A percentile compares a stretch with the other conserved stretches of the same genome.
These are phyloP conservation scores for Penicillium riverlandense DNA, from an alignment of 495 filamentous ascomycete species.

Conservation along the genomic window DNA sequence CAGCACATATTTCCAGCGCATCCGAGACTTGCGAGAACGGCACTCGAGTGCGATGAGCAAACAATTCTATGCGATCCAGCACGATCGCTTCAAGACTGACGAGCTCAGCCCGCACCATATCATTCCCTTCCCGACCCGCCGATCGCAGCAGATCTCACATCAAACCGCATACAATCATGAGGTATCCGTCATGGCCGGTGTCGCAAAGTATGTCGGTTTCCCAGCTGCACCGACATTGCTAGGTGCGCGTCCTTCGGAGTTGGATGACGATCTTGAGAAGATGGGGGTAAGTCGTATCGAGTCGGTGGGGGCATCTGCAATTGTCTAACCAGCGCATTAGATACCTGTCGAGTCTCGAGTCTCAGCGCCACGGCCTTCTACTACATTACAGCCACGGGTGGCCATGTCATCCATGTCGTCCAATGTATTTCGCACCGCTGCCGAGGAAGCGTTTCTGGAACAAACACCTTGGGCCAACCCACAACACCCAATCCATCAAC, in stretches of 20 bases:
- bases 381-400: constrained; percentile 19
- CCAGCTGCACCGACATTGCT: constrained; percentile 83
- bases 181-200: constrained; percentile 80
- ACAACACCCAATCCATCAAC: constrained; percentile 67
- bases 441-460: constrained; percentile 76
- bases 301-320: background rate
- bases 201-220: constrained; percentile 92
- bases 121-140: constrained; percentile 63
- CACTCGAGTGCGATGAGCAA: constrained; percentile 74
- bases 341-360: constrained; percentile 31
- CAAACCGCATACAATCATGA: constrained; percentile 89
- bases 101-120: constrained; percentile 73
- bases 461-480: constrained; percentile 85
- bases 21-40: constrained; percentile 72
- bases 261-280: constrained; percentile 79
- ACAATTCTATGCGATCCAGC: constrained; percentile 84
- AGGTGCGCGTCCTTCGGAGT: constrained; percentile 60
- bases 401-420: constrained; percentile 33
- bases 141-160: constrained; percentile 64
- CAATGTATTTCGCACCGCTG: constrained; percentile 42
- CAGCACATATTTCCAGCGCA: constrained; percentile 76
- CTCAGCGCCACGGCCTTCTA: constrained; percentile 18
- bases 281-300: constrained; percentile 67
- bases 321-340: constrained; percentile 9
- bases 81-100: constrained; percentile 78